A percentile compares a stretch with the other conserved stretches of the same genome.
Conservation (phyloP, 2,329 filamentous ascomycete species). For the Alternaria sp. region DNA sequence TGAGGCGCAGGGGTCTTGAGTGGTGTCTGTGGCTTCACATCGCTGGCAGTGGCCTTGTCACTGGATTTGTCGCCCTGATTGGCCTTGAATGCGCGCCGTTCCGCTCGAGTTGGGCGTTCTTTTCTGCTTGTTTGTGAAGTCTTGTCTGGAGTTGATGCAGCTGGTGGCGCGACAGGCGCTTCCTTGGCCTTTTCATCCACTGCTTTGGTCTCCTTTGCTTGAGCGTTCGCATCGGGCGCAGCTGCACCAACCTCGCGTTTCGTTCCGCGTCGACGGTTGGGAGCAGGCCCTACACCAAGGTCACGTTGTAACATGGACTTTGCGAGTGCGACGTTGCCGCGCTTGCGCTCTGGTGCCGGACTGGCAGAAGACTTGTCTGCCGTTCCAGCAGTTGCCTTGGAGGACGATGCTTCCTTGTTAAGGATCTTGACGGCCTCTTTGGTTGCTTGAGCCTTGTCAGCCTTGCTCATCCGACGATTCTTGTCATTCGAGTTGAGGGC, state of each 20-base stretch:
- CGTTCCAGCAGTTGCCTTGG: conserved; percentile 36
- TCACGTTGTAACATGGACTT: conserved; percentile 70
- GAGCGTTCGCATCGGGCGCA: conserved; percentile 29
- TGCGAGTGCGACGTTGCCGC: conserved; percentile 62
- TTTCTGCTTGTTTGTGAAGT: conserved; percentile 46
- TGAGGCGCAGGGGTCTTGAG: conserved; percentile 44
- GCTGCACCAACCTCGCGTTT: conserved; percentile 46
- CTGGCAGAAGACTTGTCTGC: conserved; percentile 51
- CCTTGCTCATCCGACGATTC: conserved; percentile 47
- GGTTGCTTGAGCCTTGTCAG: conserved; percentile 70
- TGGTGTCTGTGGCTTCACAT: conserved; percentile 36
- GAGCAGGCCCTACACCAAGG: conserved; percentile 61
- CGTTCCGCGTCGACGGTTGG: conserved; percentile 54
- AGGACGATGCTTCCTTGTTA: conserved; percentile 58
- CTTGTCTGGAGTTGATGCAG: conserved; percentile 37
- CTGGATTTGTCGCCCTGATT: conserved; percentile 46
- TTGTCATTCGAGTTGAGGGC: conserved; percentile 48
- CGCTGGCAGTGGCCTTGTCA: conserved; percentile 31
- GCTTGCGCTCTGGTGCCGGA: conserved; percentile 59
- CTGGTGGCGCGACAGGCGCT: conserved; percentile 20
- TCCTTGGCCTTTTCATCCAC: conserved; percentile 44
- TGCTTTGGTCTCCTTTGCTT: conserved; percentile 38
- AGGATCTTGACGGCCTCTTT: conserved; percentile 70
- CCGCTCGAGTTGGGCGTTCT: conserved; percentile 50
- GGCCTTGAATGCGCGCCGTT: conserved; percentile 51